phyloP scores from a whole-genome alignment of 331 rosid species.

The Quercus phellos region DNA sequence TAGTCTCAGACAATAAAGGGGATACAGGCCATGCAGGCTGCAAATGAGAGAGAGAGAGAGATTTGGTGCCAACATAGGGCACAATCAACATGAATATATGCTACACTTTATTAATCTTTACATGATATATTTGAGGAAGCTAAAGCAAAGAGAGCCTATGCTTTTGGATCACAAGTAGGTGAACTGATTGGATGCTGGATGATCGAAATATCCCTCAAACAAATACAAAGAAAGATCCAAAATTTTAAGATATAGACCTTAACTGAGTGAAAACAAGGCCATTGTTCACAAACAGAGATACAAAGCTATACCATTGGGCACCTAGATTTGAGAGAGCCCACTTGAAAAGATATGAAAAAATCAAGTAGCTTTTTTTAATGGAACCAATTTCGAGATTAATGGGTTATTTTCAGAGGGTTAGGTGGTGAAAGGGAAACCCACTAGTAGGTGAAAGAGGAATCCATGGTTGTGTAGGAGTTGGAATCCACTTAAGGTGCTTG shows the following conservation, averaged over 20 bases:
- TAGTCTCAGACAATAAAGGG: no score
- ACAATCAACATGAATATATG: slow-evolving; percentile 18
- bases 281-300: slow-evolving; percentile 31
- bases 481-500: slow-evolving; percentile 86
- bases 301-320: slow-evolving; percentile 50
- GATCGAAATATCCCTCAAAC: neutral
- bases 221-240: neutral
- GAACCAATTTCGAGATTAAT: slow-evolving; percentile 36
- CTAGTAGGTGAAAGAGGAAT: slow-evolving; percentile 37
- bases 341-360: slow-evolving; percentile 31
- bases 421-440: slow-evolving; percentile 96
- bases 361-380: slow-evolving; percentile 30
- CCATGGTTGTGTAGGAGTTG: slow-evolving; percentile 87
- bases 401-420: slow-evolving; percentile 54
- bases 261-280: slow-evolving; percentile 8
- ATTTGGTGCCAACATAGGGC: slow-evolving; percentile 33
- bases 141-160: slow-evolving; percentile 22
- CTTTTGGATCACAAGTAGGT: neutral
- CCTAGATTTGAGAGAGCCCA: slow-evolving; percentile 62
- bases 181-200: neutral
- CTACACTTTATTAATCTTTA: neutral
- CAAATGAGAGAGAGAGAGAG: slow-evolving; percentile 3
- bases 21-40: neutral
- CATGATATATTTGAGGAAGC: neutral
- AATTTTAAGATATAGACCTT: neutral